Evolutionary conservation across 75 land plant genomes (phyloP).

Genomic region (Pinus albicaulis): DNA sequence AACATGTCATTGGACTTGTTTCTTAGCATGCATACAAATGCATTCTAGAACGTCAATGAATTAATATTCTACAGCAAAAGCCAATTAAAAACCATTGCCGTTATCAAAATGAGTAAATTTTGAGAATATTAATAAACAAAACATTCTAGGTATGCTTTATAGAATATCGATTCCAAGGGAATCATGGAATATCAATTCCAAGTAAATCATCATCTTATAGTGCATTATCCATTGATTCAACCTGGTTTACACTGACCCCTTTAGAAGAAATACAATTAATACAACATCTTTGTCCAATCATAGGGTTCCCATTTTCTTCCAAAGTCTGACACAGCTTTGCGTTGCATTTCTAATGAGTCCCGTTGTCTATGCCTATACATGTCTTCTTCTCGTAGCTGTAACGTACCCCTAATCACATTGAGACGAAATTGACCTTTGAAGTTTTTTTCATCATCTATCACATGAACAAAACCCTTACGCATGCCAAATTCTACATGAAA

Average conservation of each 20-base stretch:
- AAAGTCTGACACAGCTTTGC: constrained; percentile 53
- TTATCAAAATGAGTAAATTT: too few species aligned
- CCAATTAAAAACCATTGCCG: too few species aligned
- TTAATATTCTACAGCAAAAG: too few species aligned
- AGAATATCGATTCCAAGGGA: too few species aligned
- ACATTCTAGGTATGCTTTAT: too few species aligned
- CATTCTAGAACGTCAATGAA: too few species aligned
- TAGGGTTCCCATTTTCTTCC: constrained; percentile 69
- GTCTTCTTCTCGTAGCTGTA: constrained; percentile 70
- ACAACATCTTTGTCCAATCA: constrained; percentile 89
- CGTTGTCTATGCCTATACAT: constrained; percentile 58
- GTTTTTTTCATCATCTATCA: constrained; percentile 84
- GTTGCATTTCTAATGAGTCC: constrained; percentile 59
- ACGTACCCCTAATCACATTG: constrained; percentile 84
- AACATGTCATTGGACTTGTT: too few species aligned
- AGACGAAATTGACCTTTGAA: constrained; percentile 72
- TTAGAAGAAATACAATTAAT: constrained; percentile 39
- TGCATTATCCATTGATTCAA: background rate
- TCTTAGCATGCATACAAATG: too few species aligned
- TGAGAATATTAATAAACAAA: too few species aligned
- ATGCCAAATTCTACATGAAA: constrained; percentile 97
- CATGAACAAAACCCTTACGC: constrained; percentile 81
- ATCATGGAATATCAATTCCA: background rate
- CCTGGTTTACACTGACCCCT: constrained; percentile 25
- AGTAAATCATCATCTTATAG: background rate